phyloP scores from a whole-genome alignment of 2,329 filamentous ascomycete species.

The Fusarium sp. region DNA sequence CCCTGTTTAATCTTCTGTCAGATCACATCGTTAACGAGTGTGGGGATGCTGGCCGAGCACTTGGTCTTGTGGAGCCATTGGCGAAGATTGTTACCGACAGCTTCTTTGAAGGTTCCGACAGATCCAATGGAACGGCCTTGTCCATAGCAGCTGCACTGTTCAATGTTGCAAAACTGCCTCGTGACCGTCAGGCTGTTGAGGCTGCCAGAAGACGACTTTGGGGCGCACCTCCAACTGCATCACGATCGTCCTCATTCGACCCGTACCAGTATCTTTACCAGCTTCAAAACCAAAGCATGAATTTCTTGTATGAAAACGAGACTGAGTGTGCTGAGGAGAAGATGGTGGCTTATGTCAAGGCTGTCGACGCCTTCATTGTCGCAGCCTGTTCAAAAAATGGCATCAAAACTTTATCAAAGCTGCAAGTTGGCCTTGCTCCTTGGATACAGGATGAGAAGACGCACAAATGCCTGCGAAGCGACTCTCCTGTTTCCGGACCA shows the following conservation, averaged over 20 bases:
- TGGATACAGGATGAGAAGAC: constrained; percentile 73
- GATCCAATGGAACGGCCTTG: constrained; percentile 46
- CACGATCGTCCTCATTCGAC: constrained; percentile 63
- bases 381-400: constrained; percentile 64
- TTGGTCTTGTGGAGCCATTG: constrained; percentile 78
- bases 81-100: constrained; percentile 65
- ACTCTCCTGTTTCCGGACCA: constrained; percentile 55
- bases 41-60: constrained; percentile 74
- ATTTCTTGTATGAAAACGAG: constrained; percentile 64
- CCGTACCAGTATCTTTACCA: constrained; percentile 76
- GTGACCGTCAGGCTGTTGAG: constrained; percentile 73
- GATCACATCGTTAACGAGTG: constrained; percentile 70
- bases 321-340: constrained; percentile 53
- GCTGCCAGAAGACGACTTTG: constrained; percentile 74
- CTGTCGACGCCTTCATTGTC: constrained; percentile 64
- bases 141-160: constrained; percentile 58
- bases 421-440: constrained; percentile 70
- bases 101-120: constrained; percentile 29
- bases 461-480: constrained; percentile 56
- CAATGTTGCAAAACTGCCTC: constrained; percentile 64
- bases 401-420: constrained; percentile 65
- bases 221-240: constrained; percentile 53
- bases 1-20: constrained; percentile 68
- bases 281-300: constrained; percentile 66
- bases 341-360: constrained; percentile 63